phyloP scores from a whole-genome alignment of 2,329 filamentous ascomycete species.

The Helotiales sp. region DNA sequence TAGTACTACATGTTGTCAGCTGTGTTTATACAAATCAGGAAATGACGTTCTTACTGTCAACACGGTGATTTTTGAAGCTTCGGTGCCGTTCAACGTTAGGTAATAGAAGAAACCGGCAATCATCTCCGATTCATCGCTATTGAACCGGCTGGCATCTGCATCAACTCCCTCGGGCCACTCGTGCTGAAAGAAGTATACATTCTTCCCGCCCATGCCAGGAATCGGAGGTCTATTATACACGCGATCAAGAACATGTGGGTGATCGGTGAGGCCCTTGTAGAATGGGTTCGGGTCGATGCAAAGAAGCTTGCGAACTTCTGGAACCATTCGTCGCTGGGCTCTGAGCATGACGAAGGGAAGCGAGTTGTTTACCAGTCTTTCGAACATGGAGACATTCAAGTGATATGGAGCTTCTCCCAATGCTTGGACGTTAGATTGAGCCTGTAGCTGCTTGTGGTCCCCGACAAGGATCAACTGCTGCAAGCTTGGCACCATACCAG shows the following conservation, averaged over 20 bases:
- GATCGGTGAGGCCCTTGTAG: slow-evolving; percentile 59
- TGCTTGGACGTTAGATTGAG: slow-evolving; percentile 54
- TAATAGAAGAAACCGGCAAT: slow-evolving; percentile 71
- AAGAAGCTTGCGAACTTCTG: slow-evolving; percentile 62
- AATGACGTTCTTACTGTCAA: slow-evolving; percentile 53
- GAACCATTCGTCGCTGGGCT: slow-evolving; percentile 68
- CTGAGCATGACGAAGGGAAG: slow-evolving; percentile 55
- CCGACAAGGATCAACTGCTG: slow-evolving; percentile 68
- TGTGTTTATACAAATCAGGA: slow-evolving; percentile 55
- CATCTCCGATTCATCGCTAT: slow-evolving; percentile 73
- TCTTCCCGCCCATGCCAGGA: slow-evolving; percentile 61
- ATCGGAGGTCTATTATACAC: slow-evolving; percentile 53
- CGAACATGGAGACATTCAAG: slow-evolving; percentile 67
- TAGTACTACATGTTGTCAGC: slow-evolving; percentile 58
- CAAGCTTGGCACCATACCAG: slow-evolving; percentile 59
- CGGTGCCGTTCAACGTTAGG: slow-evolving; percentile 66
- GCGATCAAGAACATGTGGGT: slow-evolving; percentile 51
- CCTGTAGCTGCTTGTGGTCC: slow-evolving; percentile 68
- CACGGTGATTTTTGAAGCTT: slow-evolving; percentile 66
- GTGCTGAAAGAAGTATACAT: slow-evolving; percentile 65
- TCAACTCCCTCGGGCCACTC: slow-evolving; percentile 65
- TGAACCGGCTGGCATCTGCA: slow-evolving; percentile 65
- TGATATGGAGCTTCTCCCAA: slow-evolving; percentile 57
- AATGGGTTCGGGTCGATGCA: slow-evolving; percentile 47
- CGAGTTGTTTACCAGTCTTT: slow-evolving; percentile 61